Conservation (phyloP, 2,329 filamentous ascomycete species). For the Claviceps lovelessii region DNA sequence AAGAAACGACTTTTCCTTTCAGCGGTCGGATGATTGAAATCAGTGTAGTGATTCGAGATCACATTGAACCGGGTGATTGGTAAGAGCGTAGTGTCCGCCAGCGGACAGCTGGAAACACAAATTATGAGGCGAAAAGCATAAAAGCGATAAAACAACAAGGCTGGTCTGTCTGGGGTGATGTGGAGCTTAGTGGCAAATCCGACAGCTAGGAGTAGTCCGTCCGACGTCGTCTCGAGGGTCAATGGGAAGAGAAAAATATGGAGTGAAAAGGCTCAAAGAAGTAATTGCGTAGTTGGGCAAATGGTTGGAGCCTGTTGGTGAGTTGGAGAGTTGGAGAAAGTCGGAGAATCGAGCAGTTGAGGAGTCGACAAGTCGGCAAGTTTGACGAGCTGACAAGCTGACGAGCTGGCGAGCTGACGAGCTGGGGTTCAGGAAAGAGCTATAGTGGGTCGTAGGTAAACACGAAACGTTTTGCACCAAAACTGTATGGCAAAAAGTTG, state of each 20-base stretch:
- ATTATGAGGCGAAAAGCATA: not conserved
- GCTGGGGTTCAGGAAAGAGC: not conserved
- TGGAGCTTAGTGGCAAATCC: not conserved
- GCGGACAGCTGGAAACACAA: slow-evolving; percentile 1
- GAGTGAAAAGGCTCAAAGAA: not conserved
- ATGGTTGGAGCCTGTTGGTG: not conserved
- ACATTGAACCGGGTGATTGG: not conserved
- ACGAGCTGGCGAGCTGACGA: not conserved
- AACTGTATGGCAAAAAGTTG: no score
- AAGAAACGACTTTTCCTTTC: not conserved
- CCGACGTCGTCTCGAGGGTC: not conserved
- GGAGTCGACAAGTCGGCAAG: no score
- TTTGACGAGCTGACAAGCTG: not conserved
- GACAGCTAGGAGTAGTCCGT: not conserved
- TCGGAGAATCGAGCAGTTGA: not conserved
- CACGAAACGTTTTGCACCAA: no score
- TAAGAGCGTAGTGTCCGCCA: not conserved
- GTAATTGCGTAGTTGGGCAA: not conserved
- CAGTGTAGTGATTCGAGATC: not conserved
- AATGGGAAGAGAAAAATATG: not conserved
- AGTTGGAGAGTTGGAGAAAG: no score
- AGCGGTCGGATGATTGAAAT: not conserved
- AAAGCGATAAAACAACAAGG: not conserved
- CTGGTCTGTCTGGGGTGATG: not conserved
- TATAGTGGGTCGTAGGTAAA: not conserved